Conservation (phyloP, 2,329 filamentous ascomycete species). For the Claviceps arundinis region DNA sequence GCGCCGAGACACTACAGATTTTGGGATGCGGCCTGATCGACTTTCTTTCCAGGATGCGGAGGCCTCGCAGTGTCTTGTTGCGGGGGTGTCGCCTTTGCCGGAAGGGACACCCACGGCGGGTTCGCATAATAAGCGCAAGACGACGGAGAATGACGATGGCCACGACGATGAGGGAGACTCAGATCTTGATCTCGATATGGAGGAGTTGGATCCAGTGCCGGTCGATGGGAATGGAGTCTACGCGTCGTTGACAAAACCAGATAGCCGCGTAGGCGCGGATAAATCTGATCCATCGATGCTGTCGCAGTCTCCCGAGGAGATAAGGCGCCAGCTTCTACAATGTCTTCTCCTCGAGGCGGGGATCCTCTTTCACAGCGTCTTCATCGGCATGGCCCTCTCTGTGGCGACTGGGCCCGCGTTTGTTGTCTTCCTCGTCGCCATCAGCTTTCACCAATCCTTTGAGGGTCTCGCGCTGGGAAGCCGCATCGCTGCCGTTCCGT, state of each 20-base stretch:
- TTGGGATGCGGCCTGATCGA: constrained; percentile 25
- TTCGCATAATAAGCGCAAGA: constrained; percentile 13
- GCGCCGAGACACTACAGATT: constrained; percentile 19
- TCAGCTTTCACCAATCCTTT: constrained; percentile 78
- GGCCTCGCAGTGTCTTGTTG: constrained; percentile 40
- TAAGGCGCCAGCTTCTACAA: constrained; percentile 57
- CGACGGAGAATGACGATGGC: constrained; percentile 19
- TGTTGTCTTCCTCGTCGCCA: constrained; percentile 65
- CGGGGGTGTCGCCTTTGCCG: constrained; percentile 44
- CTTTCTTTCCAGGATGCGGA: constrained; percentile 40
- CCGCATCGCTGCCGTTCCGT: constrained; percentile 72
- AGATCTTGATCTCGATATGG: constrained; percentile 45
- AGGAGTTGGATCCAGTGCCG: constrained; percentile 40
- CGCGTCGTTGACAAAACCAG: constrained; percentile 17
- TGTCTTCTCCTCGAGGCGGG: constrained; percentile 71
- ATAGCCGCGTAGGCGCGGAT: neutral
- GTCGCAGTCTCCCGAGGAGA: constrained; percentile 36
- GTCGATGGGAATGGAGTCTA: constrained; percentile 16
- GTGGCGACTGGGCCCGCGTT: constrained; percentile 71
- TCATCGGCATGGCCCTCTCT: constrained; percentile 77
- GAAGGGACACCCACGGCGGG: constrained; percentile 32
- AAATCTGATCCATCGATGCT: constrained; percentile 10
- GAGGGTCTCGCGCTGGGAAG: constrained; percentile 78
- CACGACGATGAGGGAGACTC: constrained; percentile 29
- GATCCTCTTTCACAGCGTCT: constrained; percentile 74